phyloP scores from a whole-genome alignment of 768 basidiomycete species.

The Suillus brevipes region DNA sequence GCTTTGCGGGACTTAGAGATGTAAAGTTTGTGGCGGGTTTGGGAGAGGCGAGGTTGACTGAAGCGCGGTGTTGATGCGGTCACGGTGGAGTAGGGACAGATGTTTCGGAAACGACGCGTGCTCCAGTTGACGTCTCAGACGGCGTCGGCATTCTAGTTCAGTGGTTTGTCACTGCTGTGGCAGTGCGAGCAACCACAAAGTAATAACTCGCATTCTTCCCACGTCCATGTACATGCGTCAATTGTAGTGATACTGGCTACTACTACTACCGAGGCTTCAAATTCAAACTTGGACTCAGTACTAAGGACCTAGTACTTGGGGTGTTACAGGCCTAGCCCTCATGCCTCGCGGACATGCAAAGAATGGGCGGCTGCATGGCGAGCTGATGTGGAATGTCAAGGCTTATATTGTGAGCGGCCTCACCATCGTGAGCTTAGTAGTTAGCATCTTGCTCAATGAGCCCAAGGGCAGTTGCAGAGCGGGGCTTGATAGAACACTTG shows the following conservation, averaged over 20 bases:
- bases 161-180: neutral
- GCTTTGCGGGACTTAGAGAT: constrained; percentile 40
- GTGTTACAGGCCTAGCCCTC: no score
- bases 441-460: neutral
- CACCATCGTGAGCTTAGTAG: neutral
- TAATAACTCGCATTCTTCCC: neutral
- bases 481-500: neutral
- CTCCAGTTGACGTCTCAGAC: constrained; percentile 53
- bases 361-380: neutral
- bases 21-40: constrained; percentile 40
- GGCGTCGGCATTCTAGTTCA: constrained; percentile 33
- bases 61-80: constrained; percentile 21
- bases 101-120: constrained; percentile 48
- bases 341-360: neutral
- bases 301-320: neutral
- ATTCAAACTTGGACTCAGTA: neutral
- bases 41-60: constrained; percentile 22
- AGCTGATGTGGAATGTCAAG: neutral
- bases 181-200: constrained; percentile 1
- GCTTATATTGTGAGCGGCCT: neutral
- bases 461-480: neutral
- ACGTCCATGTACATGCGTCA: neutral
- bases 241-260: no score
- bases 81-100: constrained; percentile 23
- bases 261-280: no score